phyloP scores from a whole-genome alignment of 2,329 filamentous ascomycete genomes.

The Aureobasidium vineae region DNA sequence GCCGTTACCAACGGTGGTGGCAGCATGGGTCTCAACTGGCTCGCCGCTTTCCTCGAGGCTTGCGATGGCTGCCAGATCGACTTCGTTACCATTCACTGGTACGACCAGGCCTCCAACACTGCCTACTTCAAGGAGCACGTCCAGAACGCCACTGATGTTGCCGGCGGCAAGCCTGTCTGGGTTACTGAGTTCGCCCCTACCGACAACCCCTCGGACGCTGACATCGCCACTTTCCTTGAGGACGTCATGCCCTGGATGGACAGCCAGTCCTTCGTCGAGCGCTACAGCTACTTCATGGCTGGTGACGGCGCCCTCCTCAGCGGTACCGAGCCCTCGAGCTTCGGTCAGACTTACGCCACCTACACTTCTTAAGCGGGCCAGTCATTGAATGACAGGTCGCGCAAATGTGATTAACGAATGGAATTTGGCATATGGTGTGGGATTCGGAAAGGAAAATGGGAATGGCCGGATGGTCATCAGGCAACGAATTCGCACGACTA shows the following conservation, averaged over 20 bases:
- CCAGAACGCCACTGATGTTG: slow-evolving; percentile 41
- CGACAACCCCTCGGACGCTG: slow-evolving; percentile 43
- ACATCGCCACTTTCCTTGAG: slow-evolving; percentile 51
- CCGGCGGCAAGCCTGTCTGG: slow-evolving; percentile 52
- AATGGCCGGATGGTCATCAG: slow-evolving; percentile 3
- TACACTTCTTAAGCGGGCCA: slow-evolving; percentile 14
- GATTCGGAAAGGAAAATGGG: slow-evolving; percentile 2
- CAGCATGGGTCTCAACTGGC: slow-evolving; percentile 55
- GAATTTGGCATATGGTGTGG: not conserved
- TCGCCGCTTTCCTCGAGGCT: slow-evolving; percentile 52
- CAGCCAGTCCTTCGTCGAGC: slow-evolving; percentile 40
- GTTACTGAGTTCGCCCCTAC: slow-evolving; percentile 63
- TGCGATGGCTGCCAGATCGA: slow-evolving; percentile 58
- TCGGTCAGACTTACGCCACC: slow-evolving; percentile 35
- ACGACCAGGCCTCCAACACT: slow-evolving; percentile 50
- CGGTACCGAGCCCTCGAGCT: slow-evolving; percentile 36
- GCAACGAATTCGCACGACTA: slow-evolving; percentile 15
- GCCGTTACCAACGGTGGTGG: slow-evolving; percentile 62
- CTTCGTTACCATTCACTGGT: slow-evolving; percentile 65
- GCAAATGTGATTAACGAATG: slow-evolving; percentile 14
- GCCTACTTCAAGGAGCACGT: slow-evolving; percentile 57
- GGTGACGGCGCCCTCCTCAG: slow-evolving; percentile 38
- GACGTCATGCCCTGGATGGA: slow-evolving; percentile 51
- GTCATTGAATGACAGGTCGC: not conserved
- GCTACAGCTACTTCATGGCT: slow-evolving; percentile 44